Conservation (phyloP, 495 filamentous ascomycete species). For the Platismatia glauca region DNA sequence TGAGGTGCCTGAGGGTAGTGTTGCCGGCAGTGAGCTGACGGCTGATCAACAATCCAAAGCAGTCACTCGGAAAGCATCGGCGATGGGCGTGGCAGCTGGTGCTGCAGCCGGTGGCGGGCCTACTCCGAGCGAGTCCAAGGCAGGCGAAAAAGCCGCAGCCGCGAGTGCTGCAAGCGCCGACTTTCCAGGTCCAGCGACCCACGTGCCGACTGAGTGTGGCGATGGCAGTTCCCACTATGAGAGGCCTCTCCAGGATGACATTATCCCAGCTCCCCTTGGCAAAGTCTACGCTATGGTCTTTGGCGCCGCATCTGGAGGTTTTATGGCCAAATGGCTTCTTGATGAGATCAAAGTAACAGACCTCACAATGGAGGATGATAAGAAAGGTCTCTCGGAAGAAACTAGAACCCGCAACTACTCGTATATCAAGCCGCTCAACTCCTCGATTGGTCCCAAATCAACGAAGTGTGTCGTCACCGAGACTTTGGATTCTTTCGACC, state of each 20-base stretch:
- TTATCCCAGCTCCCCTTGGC: slow-evolving; percentile 79
- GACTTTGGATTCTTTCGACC: slow-evolving; percentile 67
- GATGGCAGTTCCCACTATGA: slow-evolving; percentile 74
- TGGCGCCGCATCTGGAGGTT: slow-evolving; percentile 65
- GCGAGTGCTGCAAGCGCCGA: slow-evolving; percentile 48
- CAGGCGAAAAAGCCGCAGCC: slow-evolving; percentile 45
- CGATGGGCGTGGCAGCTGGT: slow-evolving; percentile 40
- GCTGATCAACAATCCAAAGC: slow-evolving; percentile 40
- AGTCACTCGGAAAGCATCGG: slow-evolving; percentile 58
- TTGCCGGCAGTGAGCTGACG: slow-evolving; percentile 50
- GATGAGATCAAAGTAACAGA: slow-evolving; percentile 86
- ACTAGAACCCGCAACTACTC: slow-evolving; percentile 65
- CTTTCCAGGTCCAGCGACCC: slow-evolving; percentile 79
- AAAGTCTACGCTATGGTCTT: slow-evolving; percentile 86
- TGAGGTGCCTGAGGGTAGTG: slow-evolving; percentile 51
- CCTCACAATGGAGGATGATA: slow-evolving; percentile 70
- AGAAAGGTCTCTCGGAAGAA: slow-evolving; percentile 63
- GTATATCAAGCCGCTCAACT: slow-evolving; percentile 86
- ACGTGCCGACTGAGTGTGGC: slow-evolving; percentile 74
- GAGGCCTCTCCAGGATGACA: slow-evolving; percentile 73
- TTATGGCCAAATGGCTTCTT: slow-evolving; percentile 75
- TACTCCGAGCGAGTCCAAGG: slow-evolving; percentile 36
- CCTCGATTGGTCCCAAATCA: slow-evolving; percentile 80
- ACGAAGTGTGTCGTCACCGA: slow-evolving; percentile 91
- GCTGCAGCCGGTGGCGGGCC: slow-evolving; percentile 30